A percentile compares a stretch with the other conserved stretches of the same genome.
These are phyloP conservation scores for Batkoa obscura DNA, from an alignment of 371 early-diverging fungal species.

Conservation along the genomic window DNA sequence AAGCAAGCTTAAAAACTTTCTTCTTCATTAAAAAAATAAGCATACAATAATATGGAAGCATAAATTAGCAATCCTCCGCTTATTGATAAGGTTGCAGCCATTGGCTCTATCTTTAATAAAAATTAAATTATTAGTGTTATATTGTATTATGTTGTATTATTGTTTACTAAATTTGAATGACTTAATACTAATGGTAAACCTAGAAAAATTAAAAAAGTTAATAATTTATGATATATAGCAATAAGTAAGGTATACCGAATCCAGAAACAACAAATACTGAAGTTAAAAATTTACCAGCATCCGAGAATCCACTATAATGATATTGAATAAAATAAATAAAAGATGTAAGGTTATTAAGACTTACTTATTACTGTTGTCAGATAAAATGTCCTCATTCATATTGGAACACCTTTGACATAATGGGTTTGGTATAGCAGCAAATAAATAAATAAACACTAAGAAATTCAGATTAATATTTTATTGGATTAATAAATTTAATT, in stretches of 20 bases:
- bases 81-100: not conserved
- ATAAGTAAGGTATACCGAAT: not conserved
- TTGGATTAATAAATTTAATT: not conserved
- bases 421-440: slow-evolving; percentile 1
- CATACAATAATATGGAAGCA: not conserved
- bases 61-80: not conserved
- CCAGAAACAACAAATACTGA: slow-evolving; percentile 5
- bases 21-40: not conserved
- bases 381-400: not conserved
- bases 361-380: not conserved
- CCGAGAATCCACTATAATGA: slow-evolving; percentile 3
- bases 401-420: not conserved
- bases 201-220: not conserved
- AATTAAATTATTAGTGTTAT: not conserved
- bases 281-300: slow-evolving; percentile 5
- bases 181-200: not conserved
- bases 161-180: not conserved
- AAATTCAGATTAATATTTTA: too few relatives aligned
- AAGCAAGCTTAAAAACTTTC: not conserved
- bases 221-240: not conserved
- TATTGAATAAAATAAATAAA: not conserved
- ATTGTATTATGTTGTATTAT: too few relatives aligned
- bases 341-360: not conserved
- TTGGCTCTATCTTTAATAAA: not conserved
- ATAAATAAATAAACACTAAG: slow-evolving; percentile 1